Evolutionary conservation across 1,139 yeast genomes (phyloP), one percentile per base, ranked within the genome.

Genomic region (Pichia cactophila): DNA sequence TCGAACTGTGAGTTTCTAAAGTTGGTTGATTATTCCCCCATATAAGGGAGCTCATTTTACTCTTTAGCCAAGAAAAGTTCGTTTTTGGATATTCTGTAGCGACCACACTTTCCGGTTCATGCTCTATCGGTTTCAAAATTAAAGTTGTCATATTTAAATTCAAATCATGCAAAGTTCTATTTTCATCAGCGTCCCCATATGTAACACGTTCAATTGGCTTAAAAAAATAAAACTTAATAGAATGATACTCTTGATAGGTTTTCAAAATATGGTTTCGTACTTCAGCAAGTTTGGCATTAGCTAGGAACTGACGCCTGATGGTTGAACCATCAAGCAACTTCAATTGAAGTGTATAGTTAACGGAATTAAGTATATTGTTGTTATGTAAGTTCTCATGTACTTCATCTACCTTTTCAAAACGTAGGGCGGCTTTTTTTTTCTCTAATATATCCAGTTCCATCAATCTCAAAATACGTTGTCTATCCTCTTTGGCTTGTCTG

Each of bases 401-500:
- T 23, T 44, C 17, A 11, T 41, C 29, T 26, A 26, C 17, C n/a
- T 33, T 33, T 29, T 42, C 49, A 37, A 38, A 31, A 31, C 20
- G 50, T 41, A 26, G 45, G 37, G 16, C 42, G 38, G 38, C 55
- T 20, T 20, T 23, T 58, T 11, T 77, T 10, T 40, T 69, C 58
- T 81, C 85, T 43, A 69, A 69, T 46, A 73, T 68, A 58, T 81
- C 87, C 1, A 75, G 71, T 51, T 73, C 69, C 47, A 80, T 60
- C 26, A 81, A 64, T 36, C 70, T 69, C 47, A 78, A 62, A 17
- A 83, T 73, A n/a, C 86, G 69, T 45, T 74, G 72, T 41, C 74
- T 73, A 54, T 83, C 89, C 46, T 73, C 75, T 20, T 56, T 61
- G 17, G 73, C 79, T 48, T 61, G 62, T 41, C 62, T 64, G 48